Base-by-base conservation (phyloP, 148 eudicot species). In the Amaranthus palmeri region DNA sequence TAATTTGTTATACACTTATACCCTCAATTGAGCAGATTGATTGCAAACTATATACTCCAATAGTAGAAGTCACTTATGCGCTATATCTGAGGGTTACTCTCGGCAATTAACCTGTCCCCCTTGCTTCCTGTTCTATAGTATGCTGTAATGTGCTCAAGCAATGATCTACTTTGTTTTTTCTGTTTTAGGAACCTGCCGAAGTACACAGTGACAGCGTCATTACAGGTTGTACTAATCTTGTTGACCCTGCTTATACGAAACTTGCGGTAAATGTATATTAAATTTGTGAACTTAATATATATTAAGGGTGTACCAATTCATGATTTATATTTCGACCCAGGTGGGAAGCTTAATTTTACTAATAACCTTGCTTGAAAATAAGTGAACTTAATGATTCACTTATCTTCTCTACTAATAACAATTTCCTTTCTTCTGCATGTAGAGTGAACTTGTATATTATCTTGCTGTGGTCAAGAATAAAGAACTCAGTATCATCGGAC, bases 401-500 rank as follows among this genome's bases (percentile, higher is more conserved):
- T 68, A 69, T 54, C 67, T 71, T 25, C 72, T 61, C 14, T 68
- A 11, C 5, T 55, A 47, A 76, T 12, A 54, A 62, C 49, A 61
- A 46, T 36, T 69, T 61, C 18, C 64, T n/a, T n/a, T n/a, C n/a
- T 40, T 18, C 54, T 45, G 49, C 51, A 61, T 86, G 98, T 87
- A 93, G 98, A 80, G 63, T 53, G 90, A 90, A 80, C 81, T 87
- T 65, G 78, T 87, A 18, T 90, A 93, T 78, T 93, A 95, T 76
- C 89, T 90, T 81, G 96, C 98, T 70, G 83, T 90, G 67, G 82
- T 93, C 77, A 88, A 74, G 81, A 87, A 86, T 79, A 61, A 85
- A 73, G 93, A 87, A 66, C 79, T 90, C 70, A 92, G 81, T 81
- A 90, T 92, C 57, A 87, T 90, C 78, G 98, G 98, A n/a, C n/a